Conservation (phyloP, 2,329 filamentous ascomycete genomes). For the Neonectria neomacrospora region DNA sequence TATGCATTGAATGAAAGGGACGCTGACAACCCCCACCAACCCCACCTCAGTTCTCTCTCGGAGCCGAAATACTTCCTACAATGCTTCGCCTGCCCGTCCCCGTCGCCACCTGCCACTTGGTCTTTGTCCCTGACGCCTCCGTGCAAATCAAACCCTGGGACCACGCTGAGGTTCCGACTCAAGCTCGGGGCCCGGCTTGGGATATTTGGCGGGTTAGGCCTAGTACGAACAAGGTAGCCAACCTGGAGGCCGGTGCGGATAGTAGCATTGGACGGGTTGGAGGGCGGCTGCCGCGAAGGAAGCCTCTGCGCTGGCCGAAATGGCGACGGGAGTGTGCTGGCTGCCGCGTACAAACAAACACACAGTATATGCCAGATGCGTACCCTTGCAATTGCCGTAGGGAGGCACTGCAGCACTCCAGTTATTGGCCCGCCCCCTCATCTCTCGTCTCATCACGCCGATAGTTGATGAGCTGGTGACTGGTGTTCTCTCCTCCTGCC, state of each 20-base stretch:
- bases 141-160: background rate
- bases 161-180: background rate
- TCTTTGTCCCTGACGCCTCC: background rate
- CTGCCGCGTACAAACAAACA: background rate
- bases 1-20: background rate
- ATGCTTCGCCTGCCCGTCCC: background rate
- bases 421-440: slow-evolving; percentile 14
- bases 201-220: background rate
- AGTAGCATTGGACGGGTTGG: background rate
- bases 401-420: background rate
- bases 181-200: background rate
- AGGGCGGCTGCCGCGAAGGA: background rate
- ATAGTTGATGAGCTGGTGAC: slow-evolving; percentile 8
- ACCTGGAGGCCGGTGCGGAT: background rate
- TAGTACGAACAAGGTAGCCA: too few relatives aligned
- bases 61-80: background rate
- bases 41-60: slow-evolving; percentile 9
- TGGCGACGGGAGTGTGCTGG: background rate
- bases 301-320: slow-evolving; percentile 7
- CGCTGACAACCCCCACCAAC: slow-evolving; percentile 13
- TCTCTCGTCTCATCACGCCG: background rate
- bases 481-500: slow-evolving; percentile 6
- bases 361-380: slow-evolving; percentile 1
- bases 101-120: background rate
- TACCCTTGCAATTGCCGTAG: slow-evolving; percentile 7